Evolutionary conservation across 208 protist genomes (phyloP).

Genomic region (Trypanosoma vivax): DNA sequence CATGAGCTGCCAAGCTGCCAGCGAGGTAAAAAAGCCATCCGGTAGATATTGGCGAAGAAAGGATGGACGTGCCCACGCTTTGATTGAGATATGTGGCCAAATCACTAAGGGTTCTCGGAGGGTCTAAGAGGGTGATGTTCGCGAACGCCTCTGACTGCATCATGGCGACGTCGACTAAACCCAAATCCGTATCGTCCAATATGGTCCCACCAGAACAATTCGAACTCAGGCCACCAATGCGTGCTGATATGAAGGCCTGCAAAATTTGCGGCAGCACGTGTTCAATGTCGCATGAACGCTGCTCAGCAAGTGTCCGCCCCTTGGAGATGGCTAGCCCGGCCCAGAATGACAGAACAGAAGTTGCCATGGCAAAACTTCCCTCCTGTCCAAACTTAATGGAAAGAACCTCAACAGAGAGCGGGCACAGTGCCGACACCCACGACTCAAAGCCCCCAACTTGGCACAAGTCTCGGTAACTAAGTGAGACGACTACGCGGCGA

Average conservation of each 20-base stretch:
- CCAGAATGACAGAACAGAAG: conserved; percentile 67
- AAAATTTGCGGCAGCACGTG: conserved; percentile 34
- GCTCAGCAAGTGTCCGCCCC: conserved; percentile 30
- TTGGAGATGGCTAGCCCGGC: conserved; percentile 46
- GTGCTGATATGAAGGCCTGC: conserved; percentile 43
- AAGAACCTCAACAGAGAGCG: conserved; percentile 56
- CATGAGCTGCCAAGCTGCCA: conserved; percentile 38
- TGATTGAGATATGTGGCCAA: conserved; percentile 47
- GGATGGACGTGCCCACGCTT: conserved; percentile 34
- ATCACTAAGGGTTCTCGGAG: conserved; percentile 30
- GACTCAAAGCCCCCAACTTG: conserved; percentile 29
- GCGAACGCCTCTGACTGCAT: conserved; percentile 47
- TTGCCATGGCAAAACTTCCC: conserved; percentile 62
- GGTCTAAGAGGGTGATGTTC: conserved; percentile 41
- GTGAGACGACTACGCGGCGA: conserved; percentile 46
- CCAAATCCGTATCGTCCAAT: conserved; percentile 28
- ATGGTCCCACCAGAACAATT: not conserved
- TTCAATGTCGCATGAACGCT: conserved; percentile 39
- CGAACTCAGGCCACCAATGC: conserved; percentile 21
- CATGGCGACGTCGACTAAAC: conserved; percentile 40
- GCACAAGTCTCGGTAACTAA: conserved; percentile 73
- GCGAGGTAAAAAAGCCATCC: conserved; percentile 80
- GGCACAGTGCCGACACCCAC: conserved; percentile 35
- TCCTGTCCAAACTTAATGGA: conserved; percentile 60
- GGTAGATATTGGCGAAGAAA: conserved; percentile 48